phyloP scores from a whole-genome alignment of 2,329 filamentous ascomycete species.

The Botrytis fragariae region DNA sequence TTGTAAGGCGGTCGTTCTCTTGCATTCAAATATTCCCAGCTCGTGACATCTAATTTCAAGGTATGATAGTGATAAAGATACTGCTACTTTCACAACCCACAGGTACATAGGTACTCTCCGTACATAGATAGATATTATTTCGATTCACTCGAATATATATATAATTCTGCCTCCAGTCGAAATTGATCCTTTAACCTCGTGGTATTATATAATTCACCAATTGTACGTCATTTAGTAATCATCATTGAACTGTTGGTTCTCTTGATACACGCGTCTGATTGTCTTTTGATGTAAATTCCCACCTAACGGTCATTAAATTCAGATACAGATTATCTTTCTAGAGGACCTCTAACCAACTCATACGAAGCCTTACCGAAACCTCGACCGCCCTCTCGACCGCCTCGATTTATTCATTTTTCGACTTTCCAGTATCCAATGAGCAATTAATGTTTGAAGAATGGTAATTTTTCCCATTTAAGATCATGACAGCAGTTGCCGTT shows the following conservation, averaged over 20 bases:
- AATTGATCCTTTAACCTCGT: not conserved
- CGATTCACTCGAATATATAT: not conserved
- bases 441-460: slow-evolving; percentile 28
- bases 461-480: slow-evolving; percentile 27
- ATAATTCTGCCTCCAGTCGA: not conserved
- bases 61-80: not conserved
- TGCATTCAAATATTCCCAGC: not conserved
- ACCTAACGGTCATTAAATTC: slow-evolving; percentile 9
- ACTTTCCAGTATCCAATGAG: slow-evolving; percentile 25
- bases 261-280: not conserved
- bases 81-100: not conserved
- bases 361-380: slow-evolving; percentile 11
- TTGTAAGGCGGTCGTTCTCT: slow-evolving; percentile 1
- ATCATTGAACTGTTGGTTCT: not conserved
- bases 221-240: slow-evolving; percentile 5
- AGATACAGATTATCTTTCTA: not conserved
- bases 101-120: not conserved
- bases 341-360: not conserved
- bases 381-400: slow-evolving; percentile 17
- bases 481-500: slow-evolving; percentile 39
- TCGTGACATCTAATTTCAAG: not conserved
- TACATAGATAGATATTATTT: not conserved
- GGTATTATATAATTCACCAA: not conserved
- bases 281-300: slow-evolving; percentile 6
- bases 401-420: not conserved